phyloP scores from a whole-genome alignment of 1,284 basidiomycete species.

The Mycena sp. region DNA sequence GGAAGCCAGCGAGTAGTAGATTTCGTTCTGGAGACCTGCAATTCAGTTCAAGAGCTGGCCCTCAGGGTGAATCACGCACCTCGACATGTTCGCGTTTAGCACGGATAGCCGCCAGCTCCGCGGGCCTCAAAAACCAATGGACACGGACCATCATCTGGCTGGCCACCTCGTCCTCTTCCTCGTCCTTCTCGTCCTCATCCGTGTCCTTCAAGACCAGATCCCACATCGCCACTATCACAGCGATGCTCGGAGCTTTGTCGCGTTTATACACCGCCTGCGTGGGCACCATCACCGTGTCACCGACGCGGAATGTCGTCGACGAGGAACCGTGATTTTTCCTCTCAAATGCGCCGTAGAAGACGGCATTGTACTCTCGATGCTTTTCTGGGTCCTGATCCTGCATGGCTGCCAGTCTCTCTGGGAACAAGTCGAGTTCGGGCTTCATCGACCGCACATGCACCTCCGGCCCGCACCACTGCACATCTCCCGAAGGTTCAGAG shows the following conservation, averaged over 20 bases:
- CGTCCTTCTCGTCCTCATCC: conserved; percentile 35
- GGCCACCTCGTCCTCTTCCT: conserved; percentile 37
- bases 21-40: conserved; percentile 65
- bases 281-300: conserved; percentile 72
- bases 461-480: conserved; percentile 51
- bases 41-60: conserved; percentile 12
- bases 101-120: conserved; percentile 65
- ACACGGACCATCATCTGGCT: conserved; percentile 61
- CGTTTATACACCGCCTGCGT: conserved; percentile 52
- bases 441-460: conserved; percentile 50
- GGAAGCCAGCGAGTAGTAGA: conserved; percentile 68
- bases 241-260: conserved; percentile 64
- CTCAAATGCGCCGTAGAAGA: conserved; percentile 52
- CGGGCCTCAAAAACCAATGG: conserved; percentile 77
- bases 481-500: background rate
- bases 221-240: conserved; percentile 75
- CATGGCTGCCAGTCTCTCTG: conserved; percentile 44
- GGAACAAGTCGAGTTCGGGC: conserved; percentile 46
- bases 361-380: conserved; percentile 40
- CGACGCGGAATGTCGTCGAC: conserved; percentile 53
- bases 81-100: conserved; percentile 64
- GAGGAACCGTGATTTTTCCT: conserved; percentile 41
- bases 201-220: conserved; percentile 39
- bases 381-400: conserved; percentile 38
- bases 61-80: conserved; percentile 47